Evolutionary conservation across 495 filamentous ascomycete species (phyloP), one percentile per base, ranked within the genome.

Genomic region (Lasiosphaeriaceae sp.): DNA sequence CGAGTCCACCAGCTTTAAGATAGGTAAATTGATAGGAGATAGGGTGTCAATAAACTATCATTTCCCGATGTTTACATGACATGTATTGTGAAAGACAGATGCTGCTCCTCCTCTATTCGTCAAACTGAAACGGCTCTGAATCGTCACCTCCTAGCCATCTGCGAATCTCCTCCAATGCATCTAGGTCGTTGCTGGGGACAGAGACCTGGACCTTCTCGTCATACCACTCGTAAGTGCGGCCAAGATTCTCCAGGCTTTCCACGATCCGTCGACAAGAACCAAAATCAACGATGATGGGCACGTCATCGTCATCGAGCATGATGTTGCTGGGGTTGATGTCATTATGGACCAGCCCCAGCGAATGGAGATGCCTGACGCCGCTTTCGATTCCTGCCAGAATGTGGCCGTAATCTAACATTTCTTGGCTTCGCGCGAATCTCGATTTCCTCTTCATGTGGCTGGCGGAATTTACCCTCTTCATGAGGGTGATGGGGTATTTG

Each of bases 241-340:
- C 6, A 43, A 43, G 22, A 34, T 46, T 12, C 14, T 43, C 58
- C 39, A 55, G 21, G 2, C 35, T 35, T 12, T 53, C 31, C 22
- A 53, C 58, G 43, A 41, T 22, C 9, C 31, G 54, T 17, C 22
- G 2, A 26, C 48, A 53, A 5, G 54, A 53, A 49, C 49, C 52
- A 34, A 64, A 64, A 17, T 61, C 57, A 17, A 57, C 57, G 35
- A 66, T 64, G 17, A 61, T 51, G 1, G 35, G 12, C 11, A 17
- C 62, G 17, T 70, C 52, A 9, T 16, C 8, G 11, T 35, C 62
- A 20, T 71, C 67, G 53, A 74, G n/a, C 67, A 74, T 71, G 49
- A 76, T 67, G 46, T 74, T 78, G 8, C 49, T 56, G 2, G 69
- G 68, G 54, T 70, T 74, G 21, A 76, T 63, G 35, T 78, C 71